These are phyloP conservation scores for Diaporthe nobilis DNA, from an alignment of 2,329 filamentous ascomycete genomes.

Conservation along the genomic window DNA sequence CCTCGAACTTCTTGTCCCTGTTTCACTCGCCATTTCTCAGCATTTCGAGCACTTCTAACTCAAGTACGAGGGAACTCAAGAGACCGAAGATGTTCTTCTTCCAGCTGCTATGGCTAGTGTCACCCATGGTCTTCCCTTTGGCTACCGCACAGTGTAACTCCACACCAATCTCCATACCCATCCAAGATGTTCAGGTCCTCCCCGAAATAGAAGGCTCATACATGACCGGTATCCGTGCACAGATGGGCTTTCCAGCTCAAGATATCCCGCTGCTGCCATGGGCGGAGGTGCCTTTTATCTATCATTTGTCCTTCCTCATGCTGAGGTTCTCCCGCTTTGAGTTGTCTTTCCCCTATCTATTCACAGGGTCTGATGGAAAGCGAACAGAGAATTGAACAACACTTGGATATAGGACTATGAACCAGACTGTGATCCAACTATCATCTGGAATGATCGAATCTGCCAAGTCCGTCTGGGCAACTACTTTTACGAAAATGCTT, in stretches of 20 bases:
- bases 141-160: background rate
- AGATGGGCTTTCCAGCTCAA: conserved; percentile 48
- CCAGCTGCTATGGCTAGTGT: background rate
- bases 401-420: conserved; percentile 52
- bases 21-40: background rate
- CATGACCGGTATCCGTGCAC: conserved; percentile 48
- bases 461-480: conserved; percentile 48
- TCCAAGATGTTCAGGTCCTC: conserved; percentile 46
- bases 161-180: background rate
- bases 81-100: background rate
- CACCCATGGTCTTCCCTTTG: background rate
- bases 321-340: background rate
- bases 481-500: conserved; percentile 43
- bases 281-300: conserved; percentile 46
- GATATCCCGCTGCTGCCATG: conserved; percentile 50
- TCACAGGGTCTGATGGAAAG: background rate
- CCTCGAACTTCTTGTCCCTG: background rate
- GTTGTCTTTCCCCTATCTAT: background rate
- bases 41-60: background rate
- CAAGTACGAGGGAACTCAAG: background rate
- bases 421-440: conserved; percentile 46
- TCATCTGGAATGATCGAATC: conserved; percentile 49
- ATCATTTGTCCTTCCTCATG: background rate
- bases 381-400: conserved; percentile 52
- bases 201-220: conserved; percentile 45